Evolutionary conservation across 2,329 filamentous ascomycete genomes (phyloP).

Genomic region (Sporothrix pseudoabietina): DNA sequence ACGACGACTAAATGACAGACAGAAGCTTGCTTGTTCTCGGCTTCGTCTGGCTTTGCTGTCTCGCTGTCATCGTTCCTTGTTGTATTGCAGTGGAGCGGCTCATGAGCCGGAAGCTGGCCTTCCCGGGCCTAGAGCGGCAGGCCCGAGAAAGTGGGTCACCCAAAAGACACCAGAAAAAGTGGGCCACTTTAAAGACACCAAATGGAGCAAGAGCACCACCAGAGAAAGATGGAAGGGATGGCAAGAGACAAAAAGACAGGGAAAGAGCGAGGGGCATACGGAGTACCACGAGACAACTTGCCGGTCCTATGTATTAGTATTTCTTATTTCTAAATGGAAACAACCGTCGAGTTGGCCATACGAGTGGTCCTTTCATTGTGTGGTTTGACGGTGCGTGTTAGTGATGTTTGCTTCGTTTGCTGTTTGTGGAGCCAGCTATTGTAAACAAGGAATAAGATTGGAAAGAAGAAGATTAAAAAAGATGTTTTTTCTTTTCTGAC

Average conservation of each 20-base stretch:
- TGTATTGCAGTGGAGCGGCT: constrained; percentile 9
- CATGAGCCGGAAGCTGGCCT: constrained; percentile 24
- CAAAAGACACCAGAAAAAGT: too few species aligned
- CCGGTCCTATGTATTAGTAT: too few species aligned
- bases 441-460: not conserved
- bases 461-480: not conserved
- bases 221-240: not conserved
- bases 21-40: not conserved
- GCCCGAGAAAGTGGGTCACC: not conserved
- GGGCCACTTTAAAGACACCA: too few species aligned
- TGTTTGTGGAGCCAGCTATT: not conserved
- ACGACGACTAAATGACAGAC: not conserved
- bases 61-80: not conserved
- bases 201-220: not conserved
- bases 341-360: too few species aligned
- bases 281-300: not conserved
- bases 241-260: not conserved
- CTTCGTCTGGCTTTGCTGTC: not conserved
- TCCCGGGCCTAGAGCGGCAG: constrained; percentile 21
- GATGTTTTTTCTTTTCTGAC: not conserved
- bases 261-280: not conserved
- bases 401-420: not conserved
- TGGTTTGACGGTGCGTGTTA: not conserved
- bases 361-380: not conserved
- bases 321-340: too few species aligned